Evolutionary conservation across 805 yeast species (phyloP).

Genomic region (Schizosaccharomyces lindneri): DNA sequence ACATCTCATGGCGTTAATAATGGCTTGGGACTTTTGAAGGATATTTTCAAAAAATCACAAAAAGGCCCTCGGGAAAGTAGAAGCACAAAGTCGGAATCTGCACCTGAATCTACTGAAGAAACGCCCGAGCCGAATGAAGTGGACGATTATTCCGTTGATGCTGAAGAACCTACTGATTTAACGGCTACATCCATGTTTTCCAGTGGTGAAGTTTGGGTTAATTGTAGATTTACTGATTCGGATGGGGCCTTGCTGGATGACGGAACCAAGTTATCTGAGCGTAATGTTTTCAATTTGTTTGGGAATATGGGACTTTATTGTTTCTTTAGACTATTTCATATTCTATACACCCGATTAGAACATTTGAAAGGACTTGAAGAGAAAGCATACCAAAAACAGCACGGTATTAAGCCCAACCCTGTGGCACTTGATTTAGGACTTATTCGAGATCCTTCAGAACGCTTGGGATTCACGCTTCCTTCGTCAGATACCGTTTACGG

Average conservation of each 20-base stretch:
- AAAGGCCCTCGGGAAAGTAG: conserved; percentile 11
- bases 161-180: neutral
- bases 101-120: neutral
- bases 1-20: neutral
- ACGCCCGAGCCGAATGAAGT: neutral
- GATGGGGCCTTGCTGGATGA: conserved; percentile 24
- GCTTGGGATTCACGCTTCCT: conserved; percentile 17
- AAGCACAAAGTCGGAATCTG: neutral
- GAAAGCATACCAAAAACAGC: neutral
- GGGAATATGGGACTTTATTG: conserved; percentile 74
- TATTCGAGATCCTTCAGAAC: conserved; percentile 47
- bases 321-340: conserved; percentile 64
- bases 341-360: conserved; percentile 50
- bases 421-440: conserved; percentile 76
- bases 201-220: neutral
- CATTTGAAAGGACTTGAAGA: conserved; percentile 33
- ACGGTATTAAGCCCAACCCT: conserved; percentile 13
- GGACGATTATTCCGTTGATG: neutral
- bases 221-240: conserved; percentile 5
- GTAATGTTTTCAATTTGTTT: conserved; percentile 22
- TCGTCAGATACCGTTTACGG: conserved; percentile 57
- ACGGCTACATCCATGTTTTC: neutral
- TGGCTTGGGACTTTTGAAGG: neutral
- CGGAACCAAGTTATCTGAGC: neutral
- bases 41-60: neutral